Base-by-base conservation (phyloP, 441 rosid species). In the Metrosideros polymorpha region DNA sequence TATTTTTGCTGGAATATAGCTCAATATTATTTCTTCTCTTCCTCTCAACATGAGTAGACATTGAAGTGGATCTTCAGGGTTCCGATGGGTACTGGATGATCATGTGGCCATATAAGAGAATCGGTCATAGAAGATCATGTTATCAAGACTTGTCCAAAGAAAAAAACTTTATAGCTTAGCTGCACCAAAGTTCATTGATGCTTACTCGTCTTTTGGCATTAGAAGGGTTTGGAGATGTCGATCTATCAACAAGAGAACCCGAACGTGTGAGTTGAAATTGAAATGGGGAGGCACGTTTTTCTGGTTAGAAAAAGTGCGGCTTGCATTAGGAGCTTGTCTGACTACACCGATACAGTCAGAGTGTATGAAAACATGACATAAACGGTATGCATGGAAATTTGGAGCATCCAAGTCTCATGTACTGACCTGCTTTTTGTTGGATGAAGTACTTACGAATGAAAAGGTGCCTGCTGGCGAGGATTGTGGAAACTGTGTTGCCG, bases 241-340 rank as follows among this genome's bases (percentile, higher is more conserved):
- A 43, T 43, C 86, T 39, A 76, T 89, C 92, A n/a, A 90, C 89
- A 86, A 90, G 85, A 87, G 98, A 94, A 76, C 92, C 92, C 9
- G 94, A 90, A 52, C 90, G 92, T 24, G 88, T 66, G 85, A 93
- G 89, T 29, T 94, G 92, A 85, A 90, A 91, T 17, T 88, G 90
- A 75, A 85, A 86, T 10, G 98, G 98, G 87, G 99, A 94, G 50
- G 89, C 52, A 49, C 90, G 85, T 88, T 90, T 93, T 89, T 89
- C 98, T 95, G 91, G 43, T 82, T 19, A 30, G 43, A 56, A 6
- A 83, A 84, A 63, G 47, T 75, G 84, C 51, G 8, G 14, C 25
- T 63, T 18, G 76, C 77, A 5, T 66, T 32, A 35, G 43, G 77
- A 66, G 27, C 13, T 66, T 30, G 3, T 4, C 45, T 22, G 4